Base-by-base conservation (phyloP, 805 yeast species). In the Kazachstania martiniae region DNA sequence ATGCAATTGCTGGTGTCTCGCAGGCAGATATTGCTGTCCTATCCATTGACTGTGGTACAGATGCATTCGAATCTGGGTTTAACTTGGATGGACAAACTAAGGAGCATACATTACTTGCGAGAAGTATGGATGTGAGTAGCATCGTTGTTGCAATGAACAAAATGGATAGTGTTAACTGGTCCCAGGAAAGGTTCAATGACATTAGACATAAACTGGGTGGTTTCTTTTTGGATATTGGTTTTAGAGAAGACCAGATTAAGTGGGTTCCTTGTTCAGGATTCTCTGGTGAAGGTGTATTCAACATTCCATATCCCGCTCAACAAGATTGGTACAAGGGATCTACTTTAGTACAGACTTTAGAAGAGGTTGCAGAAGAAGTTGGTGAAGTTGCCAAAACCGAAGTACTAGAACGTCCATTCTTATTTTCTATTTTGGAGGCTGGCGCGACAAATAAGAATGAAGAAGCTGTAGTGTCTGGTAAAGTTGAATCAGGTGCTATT, bases 1-100 rank as follows among this genome's bases (percentile, higher is more conserved):
- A 84, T 58, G 93, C 94, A 85, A 91, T 91, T 66, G 95, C 95
- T 41, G 98, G 98, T 58, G 97, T 97, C 12, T 86, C 97, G 23
- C 98, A 91, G 65, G 97, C 98, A 16, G 98, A 91, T 64, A 87
- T 89, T 32, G 98, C 98, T 56, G 75, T 91, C 39, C 70, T 91
- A 49, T 96, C 91, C 25, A 86, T 91, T 44, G 85, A 94, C 44
- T 96, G 97, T 37, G 81, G 97, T 65, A 84, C 85, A 58, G 97
- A 96, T 61, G 99, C 93, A 51, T 91, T 91, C 63, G 99, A 91
- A 66, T 89, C 96, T 34, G 98, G 98, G 29, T 89, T 89, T 56
- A 95, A 89, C 65, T 75, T 87, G 58, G 97, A 96, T 49, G 98
- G 98, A 38, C 98, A 89, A 65, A 85, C 97, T 21, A 79, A 95